These are phyloP conservation scores for Tetracladium maxilliforme DNA, from an alignment of 2,329 filamentous ascomycete species.

Conservation along the genomic window DNA sequence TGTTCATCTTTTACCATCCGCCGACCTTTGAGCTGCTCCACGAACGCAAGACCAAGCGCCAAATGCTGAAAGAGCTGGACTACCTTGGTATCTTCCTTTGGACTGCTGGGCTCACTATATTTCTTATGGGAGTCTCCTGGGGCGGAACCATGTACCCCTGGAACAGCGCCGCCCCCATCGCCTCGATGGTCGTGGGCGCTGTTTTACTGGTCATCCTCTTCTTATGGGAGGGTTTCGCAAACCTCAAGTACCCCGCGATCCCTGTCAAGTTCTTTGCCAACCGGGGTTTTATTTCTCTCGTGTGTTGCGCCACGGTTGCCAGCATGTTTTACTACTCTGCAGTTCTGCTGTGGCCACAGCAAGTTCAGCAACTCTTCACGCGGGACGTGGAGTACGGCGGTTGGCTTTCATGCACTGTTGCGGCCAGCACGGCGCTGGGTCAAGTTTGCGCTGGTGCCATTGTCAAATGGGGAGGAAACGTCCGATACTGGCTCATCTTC, in stretches of 20 bases:
- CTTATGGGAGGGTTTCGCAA: too few relatives aligned
- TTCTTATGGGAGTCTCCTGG: conserved; percentile 14
- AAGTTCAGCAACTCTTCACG: conserved; percentile 4
- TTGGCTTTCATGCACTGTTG: conserved; percentile 6
- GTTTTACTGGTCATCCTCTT: too few relatives aligned
- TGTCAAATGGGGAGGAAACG: conserved; percentile 5
- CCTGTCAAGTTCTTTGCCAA: conserved; percentile 21
- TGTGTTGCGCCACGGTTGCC: conserved; percentile 18
- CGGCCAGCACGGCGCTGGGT: conserved; percentile 3
- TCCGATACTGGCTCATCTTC: conserved; percentile 5
- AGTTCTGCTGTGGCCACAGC: conserved; percentile 17
- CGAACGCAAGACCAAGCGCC: conserved; percentile 18
- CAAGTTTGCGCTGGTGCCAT: conserved; percentile 5
- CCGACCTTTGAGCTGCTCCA: conserved; percentile 23
- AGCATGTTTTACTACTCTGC: conserved; percentile 18
- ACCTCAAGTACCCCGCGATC: too few relatives aligned
- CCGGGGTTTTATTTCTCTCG: conserved; percentile 18
- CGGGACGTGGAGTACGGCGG: too few relatives aligned
- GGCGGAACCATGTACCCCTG: conserved; percentile 12
- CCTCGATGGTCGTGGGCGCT: too few relatives aligned
- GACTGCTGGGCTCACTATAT: conserved; percentile 10
- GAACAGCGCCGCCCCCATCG: conserved; percentile 8
- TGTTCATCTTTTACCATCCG: conserved; percentile 24
- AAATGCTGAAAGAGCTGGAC: conserved; percentile 14
- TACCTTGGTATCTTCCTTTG: conserved; percentile 13